Conservation (phyloP, 1,284 basidiomycete species). For the Irpex sp. region DNA sequence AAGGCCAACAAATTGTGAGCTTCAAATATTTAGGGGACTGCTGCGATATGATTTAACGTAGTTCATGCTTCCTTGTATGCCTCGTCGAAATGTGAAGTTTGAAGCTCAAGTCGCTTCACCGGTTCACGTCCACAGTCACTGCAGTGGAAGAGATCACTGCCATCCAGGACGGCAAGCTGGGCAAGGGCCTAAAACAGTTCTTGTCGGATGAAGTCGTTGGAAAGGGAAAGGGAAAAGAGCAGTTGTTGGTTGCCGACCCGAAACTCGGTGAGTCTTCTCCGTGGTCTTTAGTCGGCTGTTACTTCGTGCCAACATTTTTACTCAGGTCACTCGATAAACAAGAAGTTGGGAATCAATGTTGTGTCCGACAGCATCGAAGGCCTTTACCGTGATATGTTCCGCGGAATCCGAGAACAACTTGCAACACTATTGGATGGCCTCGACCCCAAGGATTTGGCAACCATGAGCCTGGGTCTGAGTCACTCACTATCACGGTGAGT, state of each 20-base stretch:
- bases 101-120: slow-evolving; percentile 93
- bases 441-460: slow-evolving; percentile 93
- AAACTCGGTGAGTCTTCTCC: slow-evolving; percentile 70
- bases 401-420: slow-evolving; percentile 92
- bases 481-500: slow-evolving; percentile 88
- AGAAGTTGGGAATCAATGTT: slow-evolving; percentile 93
- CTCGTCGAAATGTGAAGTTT: slow-evolving; percentile 47
- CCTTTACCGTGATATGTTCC: slow-evolving; percentile 72
- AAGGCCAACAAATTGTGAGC: slow-evolving; percentile 87
- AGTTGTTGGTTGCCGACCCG: slow-evolving; percentile 85
- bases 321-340: slow-evolving; percentile 81
- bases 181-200: slow-evolving; percentile 93
- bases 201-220: slow-evolving; percentile 83
- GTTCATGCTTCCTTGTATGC: not conserved
- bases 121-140: slow-evolving; percentile 93
- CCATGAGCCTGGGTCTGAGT: slow-evolving; percentile 96
- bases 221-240: slow-evolving; percentile 89
- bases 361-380: slow-evolving; percentile 54
- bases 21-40: slow-evolving; percentile 1
- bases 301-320: slow-evolving; percentile 2
- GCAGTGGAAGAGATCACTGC: slow-evolving; percentile 99
- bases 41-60: not conserved
- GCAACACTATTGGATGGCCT: slow-evolving; percentile 84
- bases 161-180: slow-evolving; percentile 89
- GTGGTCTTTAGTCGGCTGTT: not conserved